Percentiles rank a stretch among this genome's conserved stretches.
Conservation (phyloP, 129 eudicot genomes). For the Rutidosis leptorrhynchoides region DNA sequence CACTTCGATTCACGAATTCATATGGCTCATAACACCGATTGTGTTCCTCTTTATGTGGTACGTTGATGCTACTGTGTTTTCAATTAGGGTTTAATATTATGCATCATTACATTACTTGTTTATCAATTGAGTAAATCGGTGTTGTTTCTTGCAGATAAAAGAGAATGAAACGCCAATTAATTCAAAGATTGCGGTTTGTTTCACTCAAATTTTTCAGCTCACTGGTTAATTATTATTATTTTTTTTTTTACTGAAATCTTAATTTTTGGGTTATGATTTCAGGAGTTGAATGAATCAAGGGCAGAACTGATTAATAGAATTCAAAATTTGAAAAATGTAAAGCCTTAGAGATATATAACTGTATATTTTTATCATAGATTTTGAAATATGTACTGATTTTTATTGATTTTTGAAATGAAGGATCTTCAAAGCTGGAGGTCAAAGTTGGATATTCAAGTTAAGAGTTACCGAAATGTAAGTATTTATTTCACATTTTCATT, state of each 20-base stretch:
- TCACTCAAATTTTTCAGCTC: background rate
- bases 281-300: slow-evolving; percentile 83
- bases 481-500: background rate
- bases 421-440: slow-evolving; percentile 93
- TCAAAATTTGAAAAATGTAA: slow-evolving; percentile 73
- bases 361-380: background rate
- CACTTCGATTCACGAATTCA: slow-evolving; percentile 17
- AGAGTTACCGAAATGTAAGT: slow-evolving; percentile 78
- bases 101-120: background rate
- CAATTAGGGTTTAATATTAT: background rate
- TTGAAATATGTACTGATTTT: background rate
- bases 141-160: slow-evolving; percentile 48
- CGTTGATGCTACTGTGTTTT: background rate
- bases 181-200: slow-evolving; percentile 63
- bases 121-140: slow-evolving; percentile 4
- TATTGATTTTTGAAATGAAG: slow-evolving; percentile 26
- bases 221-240: background rate
- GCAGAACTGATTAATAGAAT: slow-evolving; percentile 70
- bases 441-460: slow-evolving; percentile 83
- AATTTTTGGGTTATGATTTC: slow-evolving; percentile 13
- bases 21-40: slow-evolving; percentile 33
- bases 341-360: background rate
- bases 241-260: background rate
- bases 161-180: slow-evolving; percentile 59
- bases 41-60: slow-evolving; percentile 18